Base-by-base conservation (phyloP, 177 flowering plant genomes). In the Telopea speciosissima region DNA sequence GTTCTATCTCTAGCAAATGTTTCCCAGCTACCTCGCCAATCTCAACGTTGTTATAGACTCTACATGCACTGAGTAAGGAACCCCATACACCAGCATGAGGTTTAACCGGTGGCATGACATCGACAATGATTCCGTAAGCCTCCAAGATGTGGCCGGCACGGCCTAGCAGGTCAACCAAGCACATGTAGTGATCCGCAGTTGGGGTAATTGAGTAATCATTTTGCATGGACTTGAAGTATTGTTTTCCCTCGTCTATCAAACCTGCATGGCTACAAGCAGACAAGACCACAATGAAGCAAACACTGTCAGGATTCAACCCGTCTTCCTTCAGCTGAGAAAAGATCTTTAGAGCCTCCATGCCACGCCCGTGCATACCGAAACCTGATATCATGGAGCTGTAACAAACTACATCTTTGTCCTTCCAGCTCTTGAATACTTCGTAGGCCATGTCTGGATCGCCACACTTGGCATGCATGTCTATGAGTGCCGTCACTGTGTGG, bases 391-490 rank as follows among this genome's bases (percentile, higher is more conserved):
- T 71, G 33, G 73, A n/a, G n/a, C 68, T 71, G 63, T 71, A 71
- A 52, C 63, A 64, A 64, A 71, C 68, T 23, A 71, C 14, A 33
- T 71, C 73, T 54, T 54, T 71, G 67, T 72, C 56, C 31, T 72
- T 72, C 74, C 74, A 66, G 40, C 44, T 40, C 21, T 66, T 63
- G 72, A 70, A 70, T n/a, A n/a, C 42, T 31, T 42, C n/a, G 21
- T 54, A 69, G 4, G 70, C 77, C 63, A 42, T 24, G n/a, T 66
- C 66, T 6, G 65, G 62, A 9, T 59, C 62, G 4, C 78, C 78
- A 23, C 78, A 70, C 65, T 66, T 75, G 22, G 74, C 62, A 67
- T 75, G 73, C 78, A 75, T 71, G 42, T 75, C 67, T 9, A 71
- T 75, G 61, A 71, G 73, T 21, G 70, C 69, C 22, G 67, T 67